Evolutionary conservation across 1,284 basidiomycete genomes (phyloP).

Genomic region (Leccinum subatratum): DNA sequence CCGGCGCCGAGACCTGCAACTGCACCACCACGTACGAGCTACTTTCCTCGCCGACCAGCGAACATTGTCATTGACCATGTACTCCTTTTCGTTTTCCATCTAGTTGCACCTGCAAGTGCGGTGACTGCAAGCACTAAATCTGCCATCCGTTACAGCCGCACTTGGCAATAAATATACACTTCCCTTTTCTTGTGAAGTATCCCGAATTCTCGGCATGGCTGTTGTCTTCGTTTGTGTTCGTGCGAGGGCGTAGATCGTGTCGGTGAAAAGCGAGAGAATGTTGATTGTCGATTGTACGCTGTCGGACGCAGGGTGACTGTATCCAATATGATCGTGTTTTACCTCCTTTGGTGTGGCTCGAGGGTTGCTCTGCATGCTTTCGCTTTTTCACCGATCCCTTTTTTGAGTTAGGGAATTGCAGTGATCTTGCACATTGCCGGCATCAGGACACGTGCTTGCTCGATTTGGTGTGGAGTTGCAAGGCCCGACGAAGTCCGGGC

Average conservation of each 20-base stretch:
- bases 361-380: not conserved
- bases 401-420: too few relatives aligned
- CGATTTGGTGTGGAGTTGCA: too few relatives aligned
- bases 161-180: not conserved
- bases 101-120: conserved; percentile 23
- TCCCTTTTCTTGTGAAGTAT: not conserved
- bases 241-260: not conserved
- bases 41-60: not conserved
- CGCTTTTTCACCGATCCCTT: not conserved
- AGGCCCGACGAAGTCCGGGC: too few relatives aligned
- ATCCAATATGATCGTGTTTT: not conserved
- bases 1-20: conserved; percentile 7
- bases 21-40: conserved; percentile 17
- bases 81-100: not conserved
- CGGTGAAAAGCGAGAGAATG: not conserved
- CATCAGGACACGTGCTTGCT: too few relatives aligned
- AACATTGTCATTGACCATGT: not conserved
- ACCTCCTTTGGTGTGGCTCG: not conserved
- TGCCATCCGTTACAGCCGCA: not conserved
- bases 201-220: not conserved
- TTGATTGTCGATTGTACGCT: not conserved
- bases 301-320: not conserved
- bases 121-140: conserved; percentile 21
- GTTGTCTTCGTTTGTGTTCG: not conserved
- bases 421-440: too few relatives aligned